These are phyloP conservation scores for Scleroderma citrinum DNA, from an alignment of 768 basidiomycete genomes.

Conservation along the genomic window DNA sequence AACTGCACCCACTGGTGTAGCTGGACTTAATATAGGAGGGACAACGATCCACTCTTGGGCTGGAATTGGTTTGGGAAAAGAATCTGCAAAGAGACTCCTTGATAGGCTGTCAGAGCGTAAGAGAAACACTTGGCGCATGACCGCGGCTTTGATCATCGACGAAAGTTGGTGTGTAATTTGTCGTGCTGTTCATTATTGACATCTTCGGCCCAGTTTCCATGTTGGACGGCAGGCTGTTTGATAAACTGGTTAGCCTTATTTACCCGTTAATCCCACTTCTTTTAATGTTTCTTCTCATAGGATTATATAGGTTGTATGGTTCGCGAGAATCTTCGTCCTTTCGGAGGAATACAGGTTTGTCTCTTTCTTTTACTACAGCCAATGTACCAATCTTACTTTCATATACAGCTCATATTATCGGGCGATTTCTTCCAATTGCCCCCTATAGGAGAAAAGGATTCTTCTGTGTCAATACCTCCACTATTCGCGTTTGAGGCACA, in stretches of 20 bases:
- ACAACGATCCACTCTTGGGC: conserved; percentile 62
- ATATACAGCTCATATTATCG: conserved; percentile 54
- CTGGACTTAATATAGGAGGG: conserved; percentile 67
- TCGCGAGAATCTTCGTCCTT: conserved; percentile 40
- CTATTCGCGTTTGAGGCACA: conserved; percentile 63
- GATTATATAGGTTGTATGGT: conserved; percentile 38
- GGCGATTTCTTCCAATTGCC: conserved; percentile 83
- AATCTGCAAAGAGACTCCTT: conserved; percentile 37
- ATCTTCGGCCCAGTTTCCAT: conserved; percentile 52
- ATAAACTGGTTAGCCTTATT: conserved; percentile 54
- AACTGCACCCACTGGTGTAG: conserved; percentile 62
- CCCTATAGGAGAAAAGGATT: conserved; percentile 51
- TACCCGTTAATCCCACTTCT: conserved; percentile 14
- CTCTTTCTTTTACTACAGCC: not conserved
- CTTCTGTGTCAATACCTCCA: conserved; percentile 45
- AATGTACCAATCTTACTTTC: not conserved
- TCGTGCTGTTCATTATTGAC: not conserved
- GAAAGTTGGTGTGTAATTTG: conserved; percentile 47
- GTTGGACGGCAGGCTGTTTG: conserved; percentile 64
- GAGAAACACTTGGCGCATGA: conserved; percentile 44
- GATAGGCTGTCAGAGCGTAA: conserved; percentile 24
- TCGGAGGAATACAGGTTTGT: conserved; percentile 62
- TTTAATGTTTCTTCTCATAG: conserved; percentile 11
- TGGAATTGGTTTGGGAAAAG: conserved; percentile 58
- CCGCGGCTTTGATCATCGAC: conserved; percentile 59